phyloP scores from a whole-genome alignment of 163 green algal genomes.

The Picocystis sp. region DNA sequence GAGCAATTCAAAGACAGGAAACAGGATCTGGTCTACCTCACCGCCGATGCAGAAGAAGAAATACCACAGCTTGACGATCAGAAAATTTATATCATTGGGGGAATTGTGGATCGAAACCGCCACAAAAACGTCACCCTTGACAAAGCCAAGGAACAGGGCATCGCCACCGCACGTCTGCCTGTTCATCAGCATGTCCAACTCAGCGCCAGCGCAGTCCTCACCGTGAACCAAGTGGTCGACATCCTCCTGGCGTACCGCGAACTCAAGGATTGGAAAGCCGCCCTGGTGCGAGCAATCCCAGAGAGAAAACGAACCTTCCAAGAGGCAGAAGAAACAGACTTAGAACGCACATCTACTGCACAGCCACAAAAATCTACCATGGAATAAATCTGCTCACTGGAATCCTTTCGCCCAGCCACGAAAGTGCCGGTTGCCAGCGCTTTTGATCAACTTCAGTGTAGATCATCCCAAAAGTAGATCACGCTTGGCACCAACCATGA shows the following conservation, averaged over 20 bases:
- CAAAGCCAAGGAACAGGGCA: conserved; percentile 24
- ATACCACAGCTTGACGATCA: conserved; percentile 26
- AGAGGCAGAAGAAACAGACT: no score
- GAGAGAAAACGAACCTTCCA: conserved; percentile 10
- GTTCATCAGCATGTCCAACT: conserved; percentile 44
- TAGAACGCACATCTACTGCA: no score
- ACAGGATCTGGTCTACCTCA: conserved; percentile 65
- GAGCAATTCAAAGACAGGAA: conserved; percentile 24
- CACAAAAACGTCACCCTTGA: conserved; percentile 38
- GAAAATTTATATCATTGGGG: conserved; percentile 68
- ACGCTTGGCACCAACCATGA: no score
- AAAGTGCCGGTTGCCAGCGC: no score
- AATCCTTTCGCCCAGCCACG: no score
- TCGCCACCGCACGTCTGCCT: conserved; percentile 52
- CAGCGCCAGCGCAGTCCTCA: conserved; percentile 18
- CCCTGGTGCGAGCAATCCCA: conserved; percentile 16
- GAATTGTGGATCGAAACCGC: conserved; percentile 77
- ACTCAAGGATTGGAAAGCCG: conserved; percentile 15
- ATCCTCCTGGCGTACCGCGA: conserved; percentile 13
- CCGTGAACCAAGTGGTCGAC: conserved; percentile 34
- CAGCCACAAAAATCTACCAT: no score
- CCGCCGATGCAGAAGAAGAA: conserved; percentile 48
- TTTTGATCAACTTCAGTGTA: no score
- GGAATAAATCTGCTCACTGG: no score
- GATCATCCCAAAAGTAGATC: no score